Evolutionary conservation across 805 yeast genomes (phyloP).

Genomic region (Torulaspora quercuum): DNA sequence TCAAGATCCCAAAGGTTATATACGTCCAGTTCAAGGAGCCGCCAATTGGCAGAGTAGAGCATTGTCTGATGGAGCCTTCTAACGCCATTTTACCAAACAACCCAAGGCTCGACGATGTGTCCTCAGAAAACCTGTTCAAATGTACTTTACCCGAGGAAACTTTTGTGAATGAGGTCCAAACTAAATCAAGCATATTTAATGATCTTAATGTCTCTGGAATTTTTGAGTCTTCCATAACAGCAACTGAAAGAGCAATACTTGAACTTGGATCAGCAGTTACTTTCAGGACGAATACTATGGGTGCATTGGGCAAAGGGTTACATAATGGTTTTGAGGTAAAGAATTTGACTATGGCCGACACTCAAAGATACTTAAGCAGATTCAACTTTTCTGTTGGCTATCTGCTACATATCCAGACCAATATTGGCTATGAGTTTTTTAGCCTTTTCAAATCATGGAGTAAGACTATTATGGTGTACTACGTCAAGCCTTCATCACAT

Average conservation of each 20-base stretch:
- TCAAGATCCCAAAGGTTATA: slow-evolving; percentile 71
- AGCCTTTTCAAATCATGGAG: slow-evolving; percentile 66
- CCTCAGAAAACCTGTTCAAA: slow-evolving; percentile 49
- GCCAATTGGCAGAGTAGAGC: slow-evolving; percentile 42
- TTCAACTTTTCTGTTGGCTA: slow-evolving; percentile 59
- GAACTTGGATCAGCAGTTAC: slow-evolving; percentile 71
- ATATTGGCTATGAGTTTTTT: slow-evolving; percentile 67
- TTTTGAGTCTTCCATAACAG: slow-evolving; percentile 68
- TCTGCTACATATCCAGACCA: slow-evolving; percentile 63
- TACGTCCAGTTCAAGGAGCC: slow-evolving; percentile 62
- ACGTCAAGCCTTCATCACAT: slow-evolving; percentile 62
- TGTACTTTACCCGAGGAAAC: slow-evolving; percentile 64
- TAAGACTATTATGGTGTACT: slow-evolving; percentile 46
- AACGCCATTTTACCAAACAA: slow-evolving; percentile 70
- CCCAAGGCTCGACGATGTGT: slow-evolving; percentile 39
- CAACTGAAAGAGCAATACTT: slow-evolving; percentile 71
- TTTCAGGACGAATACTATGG: slow-evolving; percentile 68
- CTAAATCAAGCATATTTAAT: slow-evolving; percentile 60
- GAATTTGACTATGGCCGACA: slow-evolving; percentile 47
- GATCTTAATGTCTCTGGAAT: slow-evolving; percentile 60
- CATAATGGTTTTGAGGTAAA: slow-evolving; percentile 76
- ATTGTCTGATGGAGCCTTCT: slow-evolving; percentile 56
- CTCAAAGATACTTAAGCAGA: slow-evolving; percentile 51
- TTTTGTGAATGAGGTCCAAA: slow-evolving; percentile 53
- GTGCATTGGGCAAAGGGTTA: slow-evolving; percentile 80